Evolutionary conservation across 2,329 filamentous ascomycete species (phyloP), one percentile per base, ranked within the genome.

Genomic region (Colletotrichum caudatum): DNA sequence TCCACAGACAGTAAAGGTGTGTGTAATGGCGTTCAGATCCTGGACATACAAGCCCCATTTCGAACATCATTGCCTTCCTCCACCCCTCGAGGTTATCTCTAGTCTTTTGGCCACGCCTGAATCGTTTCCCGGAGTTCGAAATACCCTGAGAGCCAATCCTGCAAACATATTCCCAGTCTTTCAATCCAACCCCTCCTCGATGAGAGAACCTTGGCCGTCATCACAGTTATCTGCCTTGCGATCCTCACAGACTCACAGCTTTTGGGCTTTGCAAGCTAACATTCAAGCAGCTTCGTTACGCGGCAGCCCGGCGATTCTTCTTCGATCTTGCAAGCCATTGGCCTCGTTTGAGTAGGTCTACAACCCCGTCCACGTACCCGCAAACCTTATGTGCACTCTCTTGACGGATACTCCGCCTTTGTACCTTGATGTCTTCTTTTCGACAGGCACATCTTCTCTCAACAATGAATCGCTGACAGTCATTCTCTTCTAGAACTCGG

Each of bases 1-100:
- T 62, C 61, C 62, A 35, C 61, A 71, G 59, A 69, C 53, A 39
- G 64, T 48, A 54, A 73, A 73, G 59, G 71, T 72, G 26, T 60
- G 71, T 71, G 26, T n/a, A 4, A 39, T 29, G 33, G 35, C 66
- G 20, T 68, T 58, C 53, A 63, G 66, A 29, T 51, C 33, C 23
- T 26, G 60, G 16, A 14, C 2, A 23, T 7, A 39, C 23, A 20
- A n/a, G 29, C n/a, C 37, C 12, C 20, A 26, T 26, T 26, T 46
- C 8, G 18, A 7, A 54, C 3, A 41, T 14, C 9, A 6, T 14
- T 29, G 7, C 23, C 41, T 12, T 29, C 20, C 7, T 37, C 2
- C 16, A 16, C 37, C 41, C 35, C n/a, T 4, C 5, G 12, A 29
- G 56, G 8, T 16, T 23, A 58, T 9, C 33, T 26, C 2, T 16